phyloP scores from a whole-genome alignment of 441 rosid genomes.

The Melastoma candidum region DNA sequence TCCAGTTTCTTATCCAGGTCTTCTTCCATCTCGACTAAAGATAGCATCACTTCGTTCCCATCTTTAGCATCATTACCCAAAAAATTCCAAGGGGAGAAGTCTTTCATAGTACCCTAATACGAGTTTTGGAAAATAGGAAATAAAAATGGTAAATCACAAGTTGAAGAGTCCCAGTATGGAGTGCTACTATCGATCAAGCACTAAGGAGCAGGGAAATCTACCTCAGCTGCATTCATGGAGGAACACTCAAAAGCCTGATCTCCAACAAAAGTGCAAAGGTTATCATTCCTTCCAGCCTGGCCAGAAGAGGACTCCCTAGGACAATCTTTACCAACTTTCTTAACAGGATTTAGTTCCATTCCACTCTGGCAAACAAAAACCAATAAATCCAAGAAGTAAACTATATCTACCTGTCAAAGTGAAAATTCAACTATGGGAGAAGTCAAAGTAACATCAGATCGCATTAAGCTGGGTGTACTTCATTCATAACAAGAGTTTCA shows the following conservation, averaged over 20 bases:
- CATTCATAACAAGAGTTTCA: no score
- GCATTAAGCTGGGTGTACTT: no score
- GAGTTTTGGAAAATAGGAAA: slow-evolving; percentile 11
- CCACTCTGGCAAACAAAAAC: slow-evolving; percentile 26
- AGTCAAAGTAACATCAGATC: no score
- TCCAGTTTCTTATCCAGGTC: slow-evolving; percentile 79
- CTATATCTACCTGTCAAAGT: no score
- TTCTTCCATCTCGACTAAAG: slow-evolving; percentile 71
- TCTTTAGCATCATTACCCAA: slow-evolving; percentile 32
- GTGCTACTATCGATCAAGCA: slow-evolving; percentile 3
- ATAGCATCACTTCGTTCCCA: slow-evolving; percentile 31
- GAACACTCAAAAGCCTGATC: slow-evolving; percentile 27
- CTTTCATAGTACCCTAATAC: slow-evolving; percentile 36
- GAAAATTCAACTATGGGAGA: no score
- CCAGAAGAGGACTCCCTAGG: slow-evolving; percentile 23
- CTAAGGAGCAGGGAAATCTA: slow-evolving; percentile 20
- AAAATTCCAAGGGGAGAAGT: slow-evolving; percentile 32
- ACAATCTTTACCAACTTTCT: slow-evolving; percentile 23
- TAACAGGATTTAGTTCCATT: slow-evolving; percentile 22
- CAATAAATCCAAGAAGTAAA: slow-evolving; percentile 8
- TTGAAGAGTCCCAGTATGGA: slow-evolving; percentile 4
- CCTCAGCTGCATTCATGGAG: slow-evolving; percentile 33
- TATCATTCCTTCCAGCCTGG: slow-evolving; percentile 22
- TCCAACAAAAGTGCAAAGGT: slow-evolving; percentile 24
- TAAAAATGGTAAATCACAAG: slow-evolving; percentile 8